Base-by-base conservation (phyloP, 2,329 filamentous ascomycete genomes). In the Ophiostoma angusticollis region DNA sequence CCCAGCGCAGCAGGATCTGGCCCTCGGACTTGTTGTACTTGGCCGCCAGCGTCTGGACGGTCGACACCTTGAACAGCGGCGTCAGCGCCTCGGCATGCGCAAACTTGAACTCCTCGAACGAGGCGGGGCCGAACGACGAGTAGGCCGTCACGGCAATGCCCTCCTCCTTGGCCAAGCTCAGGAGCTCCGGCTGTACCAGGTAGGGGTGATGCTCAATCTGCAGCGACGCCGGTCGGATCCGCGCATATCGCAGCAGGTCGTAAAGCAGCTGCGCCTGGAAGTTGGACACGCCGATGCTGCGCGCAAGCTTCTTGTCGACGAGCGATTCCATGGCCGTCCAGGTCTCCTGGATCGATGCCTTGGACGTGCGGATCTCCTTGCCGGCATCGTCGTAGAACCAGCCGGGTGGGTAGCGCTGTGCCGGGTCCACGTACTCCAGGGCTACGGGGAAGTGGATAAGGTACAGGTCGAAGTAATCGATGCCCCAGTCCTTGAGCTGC, bases 391-490 rank as follows among this genome's bases (percentile, higher is more conserved):
- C 77, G 58, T 74, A 74, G 59, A 70, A 67, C 80, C 83, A 89
- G 52, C 80, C 77, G 30, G 84, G 84, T 17, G 84, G 84, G 68
- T 89, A 87, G 56, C 80, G 78, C 43, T 79, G 78, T 13, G 67
- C 63, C 28, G 84, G 85, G 63, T 86, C 81, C 52, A 93, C 80
- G 60, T 83, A 93, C 65, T 85, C 81, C 51, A 93, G 71, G 29
- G 86, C 74, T 47, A 91, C 75, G 48, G 86, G 85, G 72, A 91
- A 93, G 68, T 93, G 86, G 53, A 93, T 77, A 52, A 89, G 68
- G 73, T 79, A 93, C 49, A 93, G 74, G 59, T 93, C 85, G 59
- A 93, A 87, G 69, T 93, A 93, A 54, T 87, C 84, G 45, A 93
- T 58, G 46, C 80, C 78, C 77, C 83, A 89, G 67, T 89, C 82